Conservation (phyloP, 306 rosid genomes). For the Fagus sylvatica region DNA sequence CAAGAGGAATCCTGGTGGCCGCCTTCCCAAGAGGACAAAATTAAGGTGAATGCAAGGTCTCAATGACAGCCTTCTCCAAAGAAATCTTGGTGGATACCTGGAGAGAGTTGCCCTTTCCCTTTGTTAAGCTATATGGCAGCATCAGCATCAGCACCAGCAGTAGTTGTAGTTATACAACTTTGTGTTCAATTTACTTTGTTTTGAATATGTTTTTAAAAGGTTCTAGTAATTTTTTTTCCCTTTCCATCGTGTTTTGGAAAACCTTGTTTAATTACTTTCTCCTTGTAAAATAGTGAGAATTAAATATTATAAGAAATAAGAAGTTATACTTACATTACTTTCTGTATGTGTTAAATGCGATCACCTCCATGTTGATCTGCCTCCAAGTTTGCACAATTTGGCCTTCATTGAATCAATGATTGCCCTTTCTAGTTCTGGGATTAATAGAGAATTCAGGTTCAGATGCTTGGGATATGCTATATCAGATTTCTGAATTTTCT, state of each 20-base stretch:
- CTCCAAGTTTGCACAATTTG: not conserved
- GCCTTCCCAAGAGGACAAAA: slow-evolving; percentile 66
- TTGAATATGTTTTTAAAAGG: not conserved
- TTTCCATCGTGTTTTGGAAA: not conserved
- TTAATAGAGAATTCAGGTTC: not conserved
- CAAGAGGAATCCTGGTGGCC: slow-evolving; percentile 34
- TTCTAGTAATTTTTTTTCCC: not conserved
- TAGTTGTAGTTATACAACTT: not conserved
- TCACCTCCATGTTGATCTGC: not conserved
- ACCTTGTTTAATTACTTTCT: not conserved
- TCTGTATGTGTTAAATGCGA: not conserved
- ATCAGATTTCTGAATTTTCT: not conserved
- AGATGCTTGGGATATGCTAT: not conserved
- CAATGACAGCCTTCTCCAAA: not conserved
- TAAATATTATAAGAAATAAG: not conserved
- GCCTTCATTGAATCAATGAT: not conserved
- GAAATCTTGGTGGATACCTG: not conserved
- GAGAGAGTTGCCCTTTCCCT: not conserved
- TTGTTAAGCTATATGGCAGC: not conserved
- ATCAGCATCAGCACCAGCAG: not conserved
- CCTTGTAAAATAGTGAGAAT: slow-evolving; percentile 1
- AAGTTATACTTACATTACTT: not conserved
- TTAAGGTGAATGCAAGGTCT: slow-evolving; percentile 40
- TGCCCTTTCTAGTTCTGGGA: not conserved
- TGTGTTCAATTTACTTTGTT: not conserved